These are phyloP conservation scores for Candida ortonii DNA, from an alignment of 805 yeast genomes.

Conservation along the genomic window DNA sequence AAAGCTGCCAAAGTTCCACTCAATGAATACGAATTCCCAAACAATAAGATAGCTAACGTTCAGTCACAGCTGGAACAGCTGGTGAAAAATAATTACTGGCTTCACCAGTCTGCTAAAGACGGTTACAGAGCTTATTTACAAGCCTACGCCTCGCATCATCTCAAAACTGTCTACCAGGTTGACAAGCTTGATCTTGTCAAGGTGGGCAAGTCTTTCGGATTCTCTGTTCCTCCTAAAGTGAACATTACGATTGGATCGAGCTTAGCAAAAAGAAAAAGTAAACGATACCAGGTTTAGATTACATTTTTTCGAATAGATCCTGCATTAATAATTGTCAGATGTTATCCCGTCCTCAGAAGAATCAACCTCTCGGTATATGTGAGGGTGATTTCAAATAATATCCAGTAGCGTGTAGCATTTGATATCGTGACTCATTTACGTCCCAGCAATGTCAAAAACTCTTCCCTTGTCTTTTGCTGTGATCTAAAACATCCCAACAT, in stretches of 20 bases:
- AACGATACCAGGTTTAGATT: slow-evolving; percentile 9
- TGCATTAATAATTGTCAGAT: no score
- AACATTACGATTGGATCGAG: slow-evolving; percentile 95
- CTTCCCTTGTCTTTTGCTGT: slow-evolving; percentile 94
- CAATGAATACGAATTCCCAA: slow-evolving; percentile 95
- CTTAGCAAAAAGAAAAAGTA: slow-evolving; percentile 24
- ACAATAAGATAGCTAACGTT: slow-evolving; percentile 91
- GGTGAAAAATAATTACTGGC: slow-evolving; percentile 87
- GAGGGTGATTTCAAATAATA: no score
- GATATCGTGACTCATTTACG: slow-evolving; percentile 31
- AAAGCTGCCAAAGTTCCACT: slow-evolving; percentile 97
- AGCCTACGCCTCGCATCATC: slow-evolving; percentile 94
- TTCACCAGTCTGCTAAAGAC: slow-evolving; percentile 94
- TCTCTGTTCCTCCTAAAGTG: slow-evolving; percentile 93
- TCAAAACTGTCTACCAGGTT: slow-evolving; percentile 94
- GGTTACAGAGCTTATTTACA: slow-evolving; percentile 96
- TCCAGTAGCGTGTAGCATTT: background rate
- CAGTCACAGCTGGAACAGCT: slow-evolving; percentile 91
- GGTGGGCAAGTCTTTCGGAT: slow-evolving; percentile 95
- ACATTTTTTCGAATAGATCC: slow-evolving; percentile 9
- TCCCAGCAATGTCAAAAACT: slow-evolving; percentile 78
- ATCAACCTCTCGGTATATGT: no score
- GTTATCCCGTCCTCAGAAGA: no score
- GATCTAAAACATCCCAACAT: slow-evolving; percentile 96
- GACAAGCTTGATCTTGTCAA: slow-evolving; percentile 91